phyloP scores from a whole-genome alignment of 495 filamentous ascomycete genomes.

The Hypoxylon lenormandii region DNA sequence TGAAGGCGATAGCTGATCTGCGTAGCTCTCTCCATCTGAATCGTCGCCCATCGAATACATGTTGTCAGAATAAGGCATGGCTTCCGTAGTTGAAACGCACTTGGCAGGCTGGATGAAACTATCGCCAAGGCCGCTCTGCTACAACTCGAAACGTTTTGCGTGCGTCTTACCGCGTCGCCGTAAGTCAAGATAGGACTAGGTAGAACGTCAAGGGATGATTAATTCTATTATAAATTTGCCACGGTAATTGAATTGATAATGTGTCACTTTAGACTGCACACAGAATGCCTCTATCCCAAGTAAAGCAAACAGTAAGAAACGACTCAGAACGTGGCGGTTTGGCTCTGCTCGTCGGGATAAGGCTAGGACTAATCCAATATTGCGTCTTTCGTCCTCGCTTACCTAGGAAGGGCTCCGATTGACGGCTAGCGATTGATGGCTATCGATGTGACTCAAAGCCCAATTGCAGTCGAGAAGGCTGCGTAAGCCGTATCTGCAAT shows the following conservation, averaged over 20 bases:
- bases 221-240: conserved; percentile 5
- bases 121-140: conserved; percentile 43
- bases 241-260: background rate
- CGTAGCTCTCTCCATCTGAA: conserved; percentile 52
- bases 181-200: conserved; percentile 8
- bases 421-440: conserved; percentile 2
- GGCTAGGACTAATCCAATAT: conserved; percentile 28
- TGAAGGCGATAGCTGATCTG: conserved; percentile 55
- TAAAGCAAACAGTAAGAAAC: conserved; percentile 7
- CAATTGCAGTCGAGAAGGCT: conserved; percentile 27
- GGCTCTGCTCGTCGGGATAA: conserved; percentile 3
- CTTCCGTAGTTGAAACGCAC: conserved; percentile 44
- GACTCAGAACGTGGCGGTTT: conserved; percentile 23
- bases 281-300: conserved; percentile 30
- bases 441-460: conserved; percentile 3
- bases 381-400: conserved; percentile 4
- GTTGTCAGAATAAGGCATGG: conserved; percentile 60
- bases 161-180: conserved; percentile 29
- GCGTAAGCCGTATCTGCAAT: conserved; percentile 43
- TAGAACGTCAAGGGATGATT: conserved; percentile 4
- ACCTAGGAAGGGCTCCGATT: conserved; percentile 24
- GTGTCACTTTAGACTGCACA: background rate
- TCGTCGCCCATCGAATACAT: conserved; percentile 57
- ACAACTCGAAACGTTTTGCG: conserved; percentile 40
- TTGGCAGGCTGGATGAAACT: conserved; percentile 43